Base-by-base conservation (phyloP, 2,329 filamentous ascomycete species). In the Thielaviopsis euricoi region DNA sequence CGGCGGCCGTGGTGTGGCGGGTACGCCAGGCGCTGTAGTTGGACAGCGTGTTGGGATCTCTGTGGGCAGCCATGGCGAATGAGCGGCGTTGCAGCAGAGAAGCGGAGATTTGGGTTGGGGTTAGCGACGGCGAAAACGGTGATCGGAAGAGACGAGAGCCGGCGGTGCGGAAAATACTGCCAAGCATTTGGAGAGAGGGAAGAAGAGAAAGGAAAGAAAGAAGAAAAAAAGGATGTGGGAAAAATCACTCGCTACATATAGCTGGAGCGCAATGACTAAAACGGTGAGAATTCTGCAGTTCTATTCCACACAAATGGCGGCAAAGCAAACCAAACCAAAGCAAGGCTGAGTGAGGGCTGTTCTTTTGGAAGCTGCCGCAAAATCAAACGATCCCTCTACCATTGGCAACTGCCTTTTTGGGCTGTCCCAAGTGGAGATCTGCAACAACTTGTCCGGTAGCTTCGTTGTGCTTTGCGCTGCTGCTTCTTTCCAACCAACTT, bases 1-100 rank as follows among this genome's bases (percentile, higher is more conserved):
- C 81, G 69, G 86, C 82, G 59, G 87, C 86, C 21, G 81, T 84
- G 21, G 89, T 93, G 73, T 96, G 89, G 68, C 79, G 83, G 19
- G 88, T 95, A 61, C 81, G 76, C 83, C 89, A 96, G 58, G 85
- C 83, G 70, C 87, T 83, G 71, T 96, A 96, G 74, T 97, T 97
- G 67, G 87, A 86, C 60, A 93, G 73, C 25, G 93, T 96, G 70
- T 89, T 94, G 56, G 89, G 89, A 72, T 97, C 91, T 66, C 87
- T 81, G 55, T 64, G 59, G n/a, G 60, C 19, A 50, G 46, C 58
- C 61, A 60, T 61, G 51, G 53, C 25, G 25, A 58, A 19, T 21
- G 56, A 54, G 33, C 22, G 55, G 23, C 15, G 52, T 19, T 57
- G 55, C 17, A 52, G 55, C 17, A 52, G 15, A 37, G 50, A 49